Evolutionary conservation across 257 asterid genomes (phyloP).

Genomic region (Solanum chmielewskii): DNA sequence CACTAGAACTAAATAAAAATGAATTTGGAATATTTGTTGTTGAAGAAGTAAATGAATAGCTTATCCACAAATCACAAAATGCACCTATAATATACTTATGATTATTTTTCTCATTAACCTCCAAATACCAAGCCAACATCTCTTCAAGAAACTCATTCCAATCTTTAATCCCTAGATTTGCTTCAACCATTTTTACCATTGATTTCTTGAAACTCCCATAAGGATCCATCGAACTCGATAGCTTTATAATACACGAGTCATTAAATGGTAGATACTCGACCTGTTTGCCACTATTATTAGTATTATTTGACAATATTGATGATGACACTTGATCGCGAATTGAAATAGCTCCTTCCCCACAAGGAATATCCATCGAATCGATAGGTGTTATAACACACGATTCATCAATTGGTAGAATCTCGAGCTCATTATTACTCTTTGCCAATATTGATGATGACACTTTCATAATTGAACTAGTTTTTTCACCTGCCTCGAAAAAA

Average conservation of each 20-base stretch:
- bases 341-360: conserved; percentile 29
- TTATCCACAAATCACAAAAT: conserved; percentile 32
- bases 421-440: too few relatives aligned
- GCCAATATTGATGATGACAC: neutral
- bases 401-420: too few relatives aligned
- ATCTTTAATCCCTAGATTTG: conserved; percentile 18
- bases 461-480: conserved; percentile 38
- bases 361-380: conserved; percentile 13
- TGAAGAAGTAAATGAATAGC: conserved; percentile 15
- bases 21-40: conserved; percentile 3
- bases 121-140: conserved; percentile 34
- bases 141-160: conserved; percentile 39
- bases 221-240: conserved; percentile 33
- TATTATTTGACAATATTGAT: neutral
- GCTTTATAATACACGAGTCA: conserved; percentile 7
- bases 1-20: conserved; percentile 23
- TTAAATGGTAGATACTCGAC: conserved; percentile 6
- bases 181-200: conserved; percentile 57
- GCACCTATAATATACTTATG: conserved; percentile 51
- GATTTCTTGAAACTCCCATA: conserved; percentile 37
- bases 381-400: neutral
- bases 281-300: neutral
- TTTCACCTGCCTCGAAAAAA: conserved; percentile 33
- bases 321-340: conserved; percentile 21
- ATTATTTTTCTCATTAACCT: conserved; percentile 19